Evolutionary conservation across 768 basidiomycete species (phyloP), one percentile per base, ranked within the genome.

Genomic region (Xerocomellus intermedius): DNA sequence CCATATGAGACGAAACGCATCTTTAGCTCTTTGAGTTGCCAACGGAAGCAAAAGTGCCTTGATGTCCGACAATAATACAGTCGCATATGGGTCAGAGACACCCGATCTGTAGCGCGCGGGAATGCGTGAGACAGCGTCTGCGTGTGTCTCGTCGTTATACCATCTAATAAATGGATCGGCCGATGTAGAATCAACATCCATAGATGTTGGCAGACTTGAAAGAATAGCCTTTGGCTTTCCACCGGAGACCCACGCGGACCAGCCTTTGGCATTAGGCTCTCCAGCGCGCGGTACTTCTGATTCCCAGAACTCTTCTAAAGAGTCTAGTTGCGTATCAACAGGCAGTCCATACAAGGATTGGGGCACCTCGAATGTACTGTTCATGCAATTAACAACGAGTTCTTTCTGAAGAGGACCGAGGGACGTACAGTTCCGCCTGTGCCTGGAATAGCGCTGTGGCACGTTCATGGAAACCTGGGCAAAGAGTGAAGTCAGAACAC

Each of bases 241-340:
- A 21, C 76, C 72, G 12, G 73, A 64, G 38, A 79, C 69, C 88
- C 88, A 92, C 33, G 72, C 56, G 14, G 77, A 76, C 89, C 91
- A 93, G 24, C 91, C 90, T 52, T 69, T 74, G 9, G 90, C 82
- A 50, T 75, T 73, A 1, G 69, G 65, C 64, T 94, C 91, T 28
- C 90, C 89, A 9, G 85, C 67, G n/a, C 91, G 84, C n/a, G 84
- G 84, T 10, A 72, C 74, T 69, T 92, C 91, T 5, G 86, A 82
- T 48, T 94, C 91, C 91, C 91, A 94, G 65, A 89, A 94, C 48
- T 84, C 82, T 71, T 91, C 90, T 5, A 94, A 75, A 16, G 77
- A 73, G 51, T 81, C 77, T 4, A 92, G 71, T 48, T 79, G 80
- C 5, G 59, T 64, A 21, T 78, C 72, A 33, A 85, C 73, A 26